A percentile compares a stretch with the other conserved stretches of the same genome.
Conservation (phyloP, 2,329 filamentous ascomycete species). For the Furcasterigmium furcatum region DNA sequence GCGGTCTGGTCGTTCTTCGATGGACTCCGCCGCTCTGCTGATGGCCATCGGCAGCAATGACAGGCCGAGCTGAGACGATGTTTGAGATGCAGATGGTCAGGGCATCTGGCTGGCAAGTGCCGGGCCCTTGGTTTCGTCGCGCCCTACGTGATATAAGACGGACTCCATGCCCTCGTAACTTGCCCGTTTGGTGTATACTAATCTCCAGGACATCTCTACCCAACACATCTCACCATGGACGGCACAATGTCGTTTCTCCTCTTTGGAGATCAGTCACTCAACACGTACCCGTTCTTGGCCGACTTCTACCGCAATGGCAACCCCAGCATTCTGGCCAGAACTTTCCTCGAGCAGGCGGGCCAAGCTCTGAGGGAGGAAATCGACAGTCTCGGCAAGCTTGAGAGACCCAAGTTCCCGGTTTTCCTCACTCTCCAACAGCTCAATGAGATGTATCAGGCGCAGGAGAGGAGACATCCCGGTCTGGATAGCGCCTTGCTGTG, state of each 20-base stretch:
- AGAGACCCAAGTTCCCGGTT: constrained; percentile 56
- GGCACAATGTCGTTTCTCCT: constrained; percentile 54
- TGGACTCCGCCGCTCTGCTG: too few relatives aligned
- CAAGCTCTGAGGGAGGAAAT: constrained; percentile 59
- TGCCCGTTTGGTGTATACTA: constrained; percentile 4
- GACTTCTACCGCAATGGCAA: constrained; percentile 43
- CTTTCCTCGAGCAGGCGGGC: constrained; percentile 57
- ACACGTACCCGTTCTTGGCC: constrained; percentile 62
- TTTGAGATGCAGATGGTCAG: background rate
- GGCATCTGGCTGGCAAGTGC: background rate
- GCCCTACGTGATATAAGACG: background rate
- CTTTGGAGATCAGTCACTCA: constrained; percentile 69
- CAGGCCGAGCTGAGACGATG: background rate
- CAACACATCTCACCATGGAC: constrained; percentile 33
- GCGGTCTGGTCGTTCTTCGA: too few relatives aligned
- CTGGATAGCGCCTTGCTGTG: constrained; percentile 64
- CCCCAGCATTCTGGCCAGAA: constrained; percentile 51
- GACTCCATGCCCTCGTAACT: background rate
- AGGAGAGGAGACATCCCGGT: constrained; percentile 54
- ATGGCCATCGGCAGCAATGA: background rate
- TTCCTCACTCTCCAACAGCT: constrained; percentile 63
- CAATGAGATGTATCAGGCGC: constrained; percentile 60
- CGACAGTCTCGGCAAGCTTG: constrained; percentile 50
- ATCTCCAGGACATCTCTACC: constrained; percentile 19
- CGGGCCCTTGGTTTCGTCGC: background rate